Evolutionary conservation across 805 yeast genomes (phyloP), one percentile per base, ranked within the genome.

Genomic region (Barnettozyma wickerhamii): DNA sequence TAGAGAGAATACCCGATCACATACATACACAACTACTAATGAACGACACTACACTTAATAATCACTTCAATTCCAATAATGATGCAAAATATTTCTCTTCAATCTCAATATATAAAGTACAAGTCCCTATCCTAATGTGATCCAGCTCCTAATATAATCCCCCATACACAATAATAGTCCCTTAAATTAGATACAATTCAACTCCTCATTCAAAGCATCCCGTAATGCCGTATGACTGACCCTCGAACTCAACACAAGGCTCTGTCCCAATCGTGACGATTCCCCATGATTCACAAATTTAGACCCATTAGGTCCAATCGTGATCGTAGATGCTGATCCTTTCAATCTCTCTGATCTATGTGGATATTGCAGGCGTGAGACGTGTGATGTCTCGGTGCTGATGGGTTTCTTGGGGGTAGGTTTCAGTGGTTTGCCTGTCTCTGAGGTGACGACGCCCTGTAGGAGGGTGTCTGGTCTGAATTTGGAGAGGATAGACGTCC

Each of bases 241-340:
- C 39, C 50, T 41, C 4, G 57, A 49, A n/a, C 51, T 45, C 10
- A 53, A 34, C 10, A 56, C 58, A 7, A 48, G 27, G 7, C 49
- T 40, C 14, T 47, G 50, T 5, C 47, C 47, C 24, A 53, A n/a
- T 1, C 47, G 23, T 3, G 59, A 55, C 13, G 53, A 41, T 27
- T 52, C 58, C 4, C 60, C 60, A 37, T 53, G 55, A 33, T 53
- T 53, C 4, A 56, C 48, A 20, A 49, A 47, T 31, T 46, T 52
- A n/a, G 54, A 49, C 5, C 57, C 47, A 36, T 55, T 48, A 12
- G 59, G 53, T 3, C 60, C 60, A 27, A 56, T 53, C 0, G 58
- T 56, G 20, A 56, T 36, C 0, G 56, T 53, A 23, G 60, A 55
- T 24, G 45, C 52, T 7, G 50, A 45, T 6, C 59, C 60, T 33